These are phyloP conservation scores for Pelargonium citronellum DNA, from an alignment of 441 rosid genomes.

Conservation along the genomic window DNA sequence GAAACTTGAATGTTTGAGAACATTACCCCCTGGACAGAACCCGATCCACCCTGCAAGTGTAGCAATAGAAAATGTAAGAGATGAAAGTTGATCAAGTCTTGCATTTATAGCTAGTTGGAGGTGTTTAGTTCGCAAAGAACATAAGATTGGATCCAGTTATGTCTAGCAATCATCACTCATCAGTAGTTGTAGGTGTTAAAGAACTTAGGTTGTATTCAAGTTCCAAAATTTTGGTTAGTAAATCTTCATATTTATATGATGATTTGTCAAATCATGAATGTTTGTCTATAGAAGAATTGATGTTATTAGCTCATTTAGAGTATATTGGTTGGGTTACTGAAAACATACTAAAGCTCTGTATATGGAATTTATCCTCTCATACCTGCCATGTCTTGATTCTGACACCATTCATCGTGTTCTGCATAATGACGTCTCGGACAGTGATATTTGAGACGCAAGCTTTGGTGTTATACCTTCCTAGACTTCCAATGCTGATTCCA, in stretches of 20 bases:
- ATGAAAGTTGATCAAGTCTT: background rate
- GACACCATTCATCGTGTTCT: conserved; percentile 85
- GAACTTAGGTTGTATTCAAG: no score
- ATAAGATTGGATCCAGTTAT: no score
- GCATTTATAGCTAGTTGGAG: conserved; percentile 12
- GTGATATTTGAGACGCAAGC: conserved; percentile 96
- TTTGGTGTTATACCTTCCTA: conserved; percentile 70
- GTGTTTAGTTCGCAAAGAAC: background rate
- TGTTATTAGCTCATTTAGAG: background rate
- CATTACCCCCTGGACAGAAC: conserved; percentile 68
- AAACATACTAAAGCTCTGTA: background rate
- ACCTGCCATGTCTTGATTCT: conserved; percentile 99
- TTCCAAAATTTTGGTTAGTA: no score
- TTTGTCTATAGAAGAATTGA: background rate
- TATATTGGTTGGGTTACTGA: background rate
- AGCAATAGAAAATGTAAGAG: conserved; percentile 17
- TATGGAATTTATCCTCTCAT: conserved; percentile 18
- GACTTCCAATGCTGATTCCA: conserved; percentile 95
- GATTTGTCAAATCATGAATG: background rate
- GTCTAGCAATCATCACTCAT: no score
- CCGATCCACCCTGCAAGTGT: conserved; percentile 79
- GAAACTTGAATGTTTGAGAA: conserved; percentile 92
- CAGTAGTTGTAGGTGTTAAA: no score
- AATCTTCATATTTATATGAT: background rate
- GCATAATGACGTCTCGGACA: conserved; percentile 69